Evolutionary conservation across 2,329 filamentous ascomycete genomes (phyloP).

Genomic region (Exophiala bonariae): DNA sequence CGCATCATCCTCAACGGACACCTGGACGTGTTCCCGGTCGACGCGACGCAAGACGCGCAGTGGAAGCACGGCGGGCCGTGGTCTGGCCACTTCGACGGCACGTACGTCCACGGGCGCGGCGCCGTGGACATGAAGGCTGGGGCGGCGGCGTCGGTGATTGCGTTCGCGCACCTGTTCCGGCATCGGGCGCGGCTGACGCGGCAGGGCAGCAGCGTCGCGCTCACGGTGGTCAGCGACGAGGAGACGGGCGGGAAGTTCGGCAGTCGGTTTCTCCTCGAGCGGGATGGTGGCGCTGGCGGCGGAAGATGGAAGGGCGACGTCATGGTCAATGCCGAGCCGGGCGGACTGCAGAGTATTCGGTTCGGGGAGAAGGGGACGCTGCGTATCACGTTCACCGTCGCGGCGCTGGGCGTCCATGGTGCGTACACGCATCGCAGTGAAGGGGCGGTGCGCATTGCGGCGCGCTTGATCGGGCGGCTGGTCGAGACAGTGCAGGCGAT

Average conservation of each 20-base stretch:
- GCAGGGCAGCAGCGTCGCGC: slow-evolving; percentile 24
- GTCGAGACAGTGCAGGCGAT: slow-evolving; percentile 32
- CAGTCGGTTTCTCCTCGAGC: slow-evolving; percentile 37
- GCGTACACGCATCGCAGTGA: slow-evolving; percentile 42
- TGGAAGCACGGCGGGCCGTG: slow-evolving; percentile 39
- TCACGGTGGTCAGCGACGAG: slow-evolving; percentile 42
- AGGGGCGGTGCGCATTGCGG: slow-evolving; percentile 39
- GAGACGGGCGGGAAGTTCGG: slow-evolving; percentile 42
- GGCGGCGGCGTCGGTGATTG: slow-evolving; percentile 41
- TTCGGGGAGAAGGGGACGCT: slow-evolving; percentile 46
- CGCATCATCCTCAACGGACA: slow-evolving; percentile 44
- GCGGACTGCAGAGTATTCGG: slow-evolving; percentile 39
- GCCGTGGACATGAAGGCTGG: slow-evolving; percentile 48
- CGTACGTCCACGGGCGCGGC: slow-evolving; percentile 39
- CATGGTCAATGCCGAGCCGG: slow-evolving; percentile 42
- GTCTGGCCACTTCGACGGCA: slow-evolving; percentile 36
- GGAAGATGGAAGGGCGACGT: slow-evolving; percentile 39
- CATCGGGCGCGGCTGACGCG: slow-evolving; percentile 22
- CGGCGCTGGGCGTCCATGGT: slow-evolving; percentile 38
- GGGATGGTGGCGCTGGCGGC: slow-evolving; percentile 21
- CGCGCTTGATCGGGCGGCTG: slow-evolving; percentile 32
- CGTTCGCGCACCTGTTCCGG: slow-evolving; percentile 35
- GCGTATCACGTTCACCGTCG: slow-evolving; percentile 37
- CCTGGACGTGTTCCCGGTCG: slow-evolving; percentile 44
- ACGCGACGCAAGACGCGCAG: slow-evolving; percentile 27